Percentiles rank a stretch among this genome's conserved stretches.
Conservation (phyloP, 208 protist genomes). For the Leishmania lainsoni region DNA sequence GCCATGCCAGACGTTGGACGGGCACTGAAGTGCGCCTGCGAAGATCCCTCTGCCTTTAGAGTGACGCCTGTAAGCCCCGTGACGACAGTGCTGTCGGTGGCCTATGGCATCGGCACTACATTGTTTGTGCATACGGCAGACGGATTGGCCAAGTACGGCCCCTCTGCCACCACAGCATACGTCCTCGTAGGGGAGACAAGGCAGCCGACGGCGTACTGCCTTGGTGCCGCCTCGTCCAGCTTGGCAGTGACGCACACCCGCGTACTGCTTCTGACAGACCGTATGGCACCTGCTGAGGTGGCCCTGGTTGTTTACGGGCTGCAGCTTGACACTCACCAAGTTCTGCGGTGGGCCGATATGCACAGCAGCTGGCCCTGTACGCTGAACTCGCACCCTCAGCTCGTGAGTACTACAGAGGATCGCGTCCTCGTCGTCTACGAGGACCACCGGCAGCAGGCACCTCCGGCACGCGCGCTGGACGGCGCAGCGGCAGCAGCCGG, state of each 20-base stretch:
- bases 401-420: slow-evolving; percentile 55
- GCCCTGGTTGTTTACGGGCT: slow-evolving; percentile 68
- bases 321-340: slow-evolving; percentile 53
- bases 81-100: slow-evolving; percentile 57
- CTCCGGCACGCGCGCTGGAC: slow-evolving; percentile 14
- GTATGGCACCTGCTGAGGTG: slow-evolving; percentile 58
- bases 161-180: slow-evolving; percentile 39
- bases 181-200: slow-evolving; percentile 44
- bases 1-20: slow-evolving; percentile 56
- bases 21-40: slow-evolving; percentile 52
- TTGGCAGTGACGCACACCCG: slow-evolving; percentile 54
- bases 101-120: slow-evolving; percentile 43
- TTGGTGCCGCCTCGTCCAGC: slow-evolving; percentile 57
- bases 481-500: slow-evolving; percentile 27
- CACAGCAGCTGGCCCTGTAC: slow-evolving; percentile 41
- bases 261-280: slow-evolving; percentile 76
- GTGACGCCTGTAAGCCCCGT: slow-evolving; percentile 40
- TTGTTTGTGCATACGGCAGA: slow-evolving; percentile 76
- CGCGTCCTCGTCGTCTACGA: slow-evolving; percentile 57
- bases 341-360: slow-evolving; percentile 50
- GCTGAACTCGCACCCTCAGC: slow-evolving; percentile 25
- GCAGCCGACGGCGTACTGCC: slow-evolving; percentile 58
- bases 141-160: slow-evolving; percentile 58
- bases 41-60: slow-evolving; percentile 58
- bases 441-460: slow-evolving; percentile 11